A percentile compares a stretch with the other conserved stretches of the same genome.
These are phyloP conservation scores for Kluyveromyces sp. DNA, from an alignment of 1,139 yeast species.

Conservation along the genomic window DNA sequence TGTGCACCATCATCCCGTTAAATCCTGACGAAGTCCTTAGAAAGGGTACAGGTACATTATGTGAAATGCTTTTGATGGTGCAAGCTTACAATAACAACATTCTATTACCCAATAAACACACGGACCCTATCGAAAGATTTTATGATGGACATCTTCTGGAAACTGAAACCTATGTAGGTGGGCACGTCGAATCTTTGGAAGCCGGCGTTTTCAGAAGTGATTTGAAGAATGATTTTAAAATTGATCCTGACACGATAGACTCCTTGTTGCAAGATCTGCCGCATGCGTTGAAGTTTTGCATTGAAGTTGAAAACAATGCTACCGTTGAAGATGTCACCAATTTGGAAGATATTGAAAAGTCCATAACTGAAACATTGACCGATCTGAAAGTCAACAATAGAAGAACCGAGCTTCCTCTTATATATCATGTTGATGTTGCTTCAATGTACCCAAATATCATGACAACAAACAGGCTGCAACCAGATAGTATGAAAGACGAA, in stretches of 20 bases:
- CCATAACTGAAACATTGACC: slow-evolving; percentile 48
- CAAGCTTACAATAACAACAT: slow-evolving; percentile 81
- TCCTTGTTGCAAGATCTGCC: slow-evolving; percentile 69
- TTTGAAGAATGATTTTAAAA: slow-evolving; percentile 61
- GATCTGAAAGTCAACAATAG: slow-evolving; percentile 56
- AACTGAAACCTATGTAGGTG: slow-evolving; percentile 97
- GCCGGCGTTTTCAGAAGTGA: slow-evolving; percentile 97
- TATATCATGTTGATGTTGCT: slow-evolving; percentile 97
- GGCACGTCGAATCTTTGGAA: slow-evolving; percentile 94
- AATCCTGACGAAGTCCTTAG: slow-evolving; percentile 94
- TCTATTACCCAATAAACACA: slow-evolving; percentile 84
- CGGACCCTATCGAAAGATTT: slow-evolving; percentile 86
- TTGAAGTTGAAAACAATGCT: slow-evolving; percentile 74
- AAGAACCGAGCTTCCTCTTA: slow-evolving; percentile 72
- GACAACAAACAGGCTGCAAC: slow-evolving; percentile 96
- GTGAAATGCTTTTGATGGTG: slow-evolving; percentile 97
- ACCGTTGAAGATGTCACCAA: slow-evolving; percentile 70
- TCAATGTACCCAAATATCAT: slow-evolving; percentile 99
- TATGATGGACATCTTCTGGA: slow-evolving; percentile 91
- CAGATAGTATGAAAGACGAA: slow-evolving; percentile 94
- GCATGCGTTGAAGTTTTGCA: slow-evolving; percentile 71
- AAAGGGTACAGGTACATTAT: slow-evolving; percentile 97
- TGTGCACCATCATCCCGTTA: slow-evolving; percentile 90
- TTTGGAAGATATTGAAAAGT: slow-evolving; percentile 62
- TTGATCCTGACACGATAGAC: slow-evolving; percentile 79